Conservation (phyloP, 2,329 filamentous ascomycete species). For the Cladosporium sp. region DNA sequence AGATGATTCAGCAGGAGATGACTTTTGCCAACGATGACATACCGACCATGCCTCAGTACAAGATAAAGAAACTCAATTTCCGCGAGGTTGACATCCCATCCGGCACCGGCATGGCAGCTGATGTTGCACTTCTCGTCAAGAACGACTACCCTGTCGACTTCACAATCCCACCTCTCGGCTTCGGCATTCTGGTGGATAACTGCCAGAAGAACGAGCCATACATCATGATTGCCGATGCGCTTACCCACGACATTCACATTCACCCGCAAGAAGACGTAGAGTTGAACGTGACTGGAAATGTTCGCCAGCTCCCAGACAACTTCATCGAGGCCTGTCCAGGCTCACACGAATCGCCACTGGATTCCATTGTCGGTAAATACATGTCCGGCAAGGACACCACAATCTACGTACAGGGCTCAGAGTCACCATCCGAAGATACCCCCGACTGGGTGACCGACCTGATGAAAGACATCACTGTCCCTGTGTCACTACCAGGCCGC, state of each 20-base stretch:
- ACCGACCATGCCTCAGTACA: slow-evolving; percentile 76
- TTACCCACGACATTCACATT: slow-evolving; percentile 66
- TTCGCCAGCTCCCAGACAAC: slow-evolving; percentile 71
- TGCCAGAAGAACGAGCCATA: slow-evolving; percentile 70
- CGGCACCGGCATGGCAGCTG: slow-evolving; percentile 71
- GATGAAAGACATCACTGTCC: slow-evolving; percentile 77
- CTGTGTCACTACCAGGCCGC: slow-evolving; percentile 78
- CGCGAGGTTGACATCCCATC: slow-evolving; percentile 64
- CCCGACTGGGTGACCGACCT: slow-evolving; percentile 82
- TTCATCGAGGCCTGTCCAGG: slow-evolving; percentile 74
- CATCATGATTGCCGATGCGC: slow-evolving; percentile 76
- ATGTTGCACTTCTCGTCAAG: slow-evolving; percentile 69
- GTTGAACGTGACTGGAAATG: slow-evolving; percentile 68
- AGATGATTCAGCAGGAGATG: slow-evolving; percentile 71
- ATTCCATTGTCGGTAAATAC: slow-evolving; percentile 76
- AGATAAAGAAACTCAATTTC: slow-evolving; percentile 78
- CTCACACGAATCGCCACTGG: slow-evolving; percentile 77
- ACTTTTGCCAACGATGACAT: slow-evolving; percentile 72
- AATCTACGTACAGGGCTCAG: slow-evolving; percentile 79
- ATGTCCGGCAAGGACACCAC: slow-evolving; percentile 76
- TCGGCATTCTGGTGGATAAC: slow-evolving; percentile 81
- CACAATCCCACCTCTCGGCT: slow-evolving; percentile 74
- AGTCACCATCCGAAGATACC: slow-evolving; percentile 63
- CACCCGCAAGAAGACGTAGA: slow-evolving; percentile 66
- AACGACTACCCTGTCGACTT: slow-evolving; percentile 80